Percentiles rank a stretch among this genome's conserved stretches.
Conservation (phyloP, 257 asterid genomes). For the Jaltomata sinuosa region DNA sequence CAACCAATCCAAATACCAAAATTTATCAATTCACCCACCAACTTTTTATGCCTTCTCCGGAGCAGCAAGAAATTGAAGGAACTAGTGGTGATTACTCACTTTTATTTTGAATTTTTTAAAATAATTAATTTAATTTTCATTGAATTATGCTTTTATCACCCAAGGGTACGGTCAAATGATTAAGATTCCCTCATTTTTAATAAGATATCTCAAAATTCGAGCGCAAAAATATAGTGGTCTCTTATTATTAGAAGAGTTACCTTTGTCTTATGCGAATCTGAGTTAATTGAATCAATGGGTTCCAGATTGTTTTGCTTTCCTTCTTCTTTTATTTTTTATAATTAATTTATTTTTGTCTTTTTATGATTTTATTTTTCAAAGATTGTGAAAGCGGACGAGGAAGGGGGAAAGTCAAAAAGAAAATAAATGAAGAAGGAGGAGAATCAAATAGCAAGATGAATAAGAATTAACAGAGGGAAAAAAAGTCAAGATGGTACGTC, state of each 20-base stretch:
- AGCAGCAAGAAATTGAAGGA: neutral
- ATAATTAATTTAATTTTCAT: neutral
- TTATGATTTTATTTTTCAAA: neutral
- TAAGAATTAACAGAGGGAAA: too few species aligned
- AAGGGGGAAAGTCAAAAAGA: too few species aligned
- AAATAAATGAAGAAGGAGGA: too few species aligned
- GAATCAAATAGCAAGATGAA: too few species aligned
- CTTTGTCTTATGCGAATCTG: neutral
- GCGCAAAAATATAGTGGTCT: neutral
- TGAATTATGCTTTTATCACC: neutral
- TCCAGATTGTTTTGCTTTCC: neutral
- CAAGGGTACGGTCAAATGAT: neutral
- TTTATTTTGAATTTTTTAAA: neutral
- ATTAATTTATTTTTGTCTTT: neutral
- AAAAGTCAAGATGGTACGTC: too few species aligned
- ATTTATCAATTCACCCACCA: neutral
- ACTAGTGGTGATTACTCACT: neutral
- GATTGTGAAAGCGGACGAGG: neutral
- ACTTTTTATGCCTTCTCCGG: neutral
- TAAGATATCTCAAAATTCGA: neutral
- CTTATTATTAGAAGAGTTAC: neutral
- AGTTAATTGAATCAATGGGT: rapidly evolving
- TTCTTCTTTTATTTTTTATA: neutral
- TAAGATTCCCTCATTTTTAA: neutral
- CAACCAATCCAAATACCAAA: neutral